Base-by-base conservation (phyloP, 345 rosid species). In the Citrus australasica region DNA sequence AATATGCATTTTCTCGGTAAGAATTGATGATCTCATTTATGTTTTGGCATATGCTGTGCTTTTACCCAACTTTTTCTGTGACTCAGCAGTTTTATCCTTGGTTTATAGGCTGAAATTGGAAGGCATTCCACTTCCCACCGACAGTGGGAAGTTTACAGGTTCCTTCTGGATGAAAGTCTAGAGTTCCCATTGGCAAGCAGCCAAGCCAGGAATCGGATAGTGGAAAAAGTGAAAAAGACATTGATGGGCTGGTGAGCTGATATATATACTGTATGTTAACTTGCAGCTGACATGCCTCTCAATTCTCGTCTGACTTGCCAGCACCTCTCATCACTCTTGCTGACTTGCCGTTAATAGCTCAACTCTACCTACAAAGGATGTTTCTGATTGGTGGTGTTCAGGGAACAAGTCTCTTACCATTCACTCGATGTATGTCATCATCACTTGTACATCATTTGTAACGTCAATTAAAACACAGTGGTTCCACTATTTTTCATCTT, bases 81-180 rank as follows among this genome's bases (percentile, higher is more conserved):
- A 60, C 6, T 69, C 14, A 60, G 46, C 38, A 40, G 67, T 13
- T 69, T 40, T 28, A 24, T 53, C 28, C 60, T 56, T 73, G 69
- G 21, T 37, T 38, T 78, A 64, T 71, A 90, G 95, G 93, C 93
- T 79, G 95, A 92, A 78, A 91, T 91, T 60, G 92, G 91, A 81
- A 86, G 95, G 74, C 90, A 87, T 76, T 84, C 90, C 1, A 74
- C 90, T 13, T 73, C 71, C 24, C 89, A 83, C 67, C 77, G 91
- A 8, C 89, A 92, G 70, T 92, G 95, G 97, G 95, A 91, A 88
- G 92, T 91, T 48, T 91, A 91, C 82, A 88, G 97, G 64, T 90
- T 92, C 82, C 95, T 91, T 66, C 75, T 92, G 82, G 89, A 86
- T 46, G 95, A 92, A 78, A 87, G 80, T 76, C 76, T 69, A 21